Conservation (phyloP, 331 rosid genomes). For the Saraca asoca region DNA sequence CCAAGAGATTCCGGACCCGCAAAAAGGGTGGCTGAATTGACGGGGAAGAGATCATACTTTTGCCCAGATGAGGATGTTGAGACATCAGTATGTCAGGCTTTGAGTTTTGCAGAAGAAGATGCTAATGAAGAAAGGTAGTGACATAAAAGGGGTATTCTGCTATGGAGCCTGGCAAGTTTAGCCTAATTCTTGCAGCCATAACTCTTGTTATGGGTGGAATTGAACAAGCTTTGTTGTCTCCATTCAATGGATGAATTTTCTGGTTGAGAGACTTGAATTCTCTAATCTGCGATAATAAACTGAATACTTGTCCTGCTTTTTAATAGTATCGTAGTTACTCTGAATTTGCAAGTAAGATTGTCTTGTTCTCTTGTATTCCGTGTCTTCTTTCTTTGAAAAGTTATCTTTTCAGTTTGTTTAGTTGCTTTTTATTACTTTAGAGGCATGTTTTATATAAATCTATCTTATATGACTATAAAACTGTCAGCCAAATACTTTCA, state of each 20-base stretch:
- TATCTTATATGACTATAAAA: too few species aligned
- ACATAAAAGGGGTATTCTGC: not conserved
- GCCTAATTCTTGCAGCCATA: conserved; percentile 35
- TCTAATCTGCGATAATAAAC: conserved; percentile 20
- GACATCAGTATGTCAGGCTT: conserved; percentile 52
- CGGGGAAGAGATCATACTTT: conserved; percentile 54
- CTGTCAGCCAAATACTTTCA: too few species aligned
- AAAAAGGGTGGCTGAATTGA: conserved; percentile 67
- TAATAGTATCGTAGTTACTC: conserved; percentile 17
- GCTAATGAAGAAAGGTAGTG: conserved; percentile 28
- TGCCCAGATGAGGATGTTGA: conserved; percentile 41
- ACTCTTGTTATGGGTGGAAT: conserved; percentile 42
- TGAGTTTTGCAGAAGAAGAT: conserved; percentile 64
- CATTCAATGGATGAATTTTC: not conserved
- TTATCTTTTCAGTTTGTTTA: not conserved
- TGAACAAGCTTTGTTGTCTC: conserved; percentile 11
- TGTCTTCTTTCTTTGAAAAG: conserved; percentile 19
- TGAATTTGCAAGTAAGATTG: conserved; percentile 5
- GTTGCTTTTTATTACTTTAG: too few species aligned
- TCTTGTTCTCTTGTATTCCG: not conserved
- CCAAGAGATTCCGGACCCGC: conserved; percentile 91
- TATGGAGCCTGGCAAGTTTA: conserved; percentile 32
- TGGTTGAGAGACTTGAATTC: not conserved
- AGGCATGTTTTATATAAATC: too few species aligned
- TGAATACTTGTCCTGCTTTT: conserved; percentile 17